Evolutionary conservation across 805 yeast species (phyloP).

Genomic region (Yamadazyma scolyti): DNA sequence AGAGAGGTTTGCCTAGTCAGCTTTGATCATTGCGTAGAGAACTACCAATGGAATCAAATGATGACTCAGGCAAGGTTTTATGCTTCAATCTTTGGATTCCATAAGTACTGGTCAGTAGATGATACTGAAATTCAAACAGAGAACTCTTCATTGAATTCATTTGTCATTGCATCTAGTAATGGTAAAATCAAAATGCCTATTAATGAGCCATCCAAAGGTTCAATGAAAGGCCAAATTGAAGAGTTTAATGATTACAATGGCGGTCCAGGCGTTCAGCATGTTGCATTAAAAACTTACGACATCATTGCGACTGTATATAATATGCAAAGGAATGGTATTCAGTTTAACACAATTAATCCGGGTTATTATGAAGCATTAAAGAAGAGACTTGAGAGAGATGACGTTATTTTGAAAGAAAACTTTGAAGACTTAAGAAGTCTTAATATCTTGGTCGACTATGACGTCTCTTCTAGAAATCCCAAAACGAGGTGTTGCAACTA

Average conservation of each 20-base stretch:
- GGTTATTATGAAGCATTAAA: constrained; percentile 53
- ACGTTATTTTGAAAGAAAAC: constrained; percentile 48
- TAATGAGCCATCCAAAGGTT: constrained; percentile 76
- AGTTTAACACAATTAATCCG: constrained; percentile 60
- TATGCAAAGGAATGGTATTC: constrained; percentile 61
- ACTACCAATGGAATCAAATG: constrained; percentile 69
- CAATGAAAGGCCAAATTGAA: constrained; percentile 70
- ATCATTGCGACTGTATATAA: constrained; percentile 54
- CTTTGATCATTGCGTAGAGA: constrained; percentile 82
- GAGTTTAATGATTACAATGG: constrained; percentile 71
- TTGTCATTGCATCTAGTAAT: constrained; percentile 70
- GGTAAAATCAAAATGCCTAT: constrained; percentile 74
- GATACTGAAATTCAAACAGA: constrained; percentile 71
- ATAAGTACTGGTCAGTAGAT: constrained; percentile 81
- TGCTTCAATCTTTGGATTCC: constrained; percentile 65
- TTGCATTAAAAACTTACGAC: constrained; percentile 64
- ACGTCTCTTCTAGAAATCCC: constrained; percentile 40
- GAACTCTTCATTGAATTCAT: constrained; percentile 64
- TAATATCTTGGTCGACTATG: constrained; percentile 72
- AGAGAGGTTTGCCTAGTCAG: constrained; percentile 27
- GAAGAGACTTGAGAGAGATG: constrained; percentile 41
- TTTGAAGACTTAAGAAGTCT: constrained; percentile 46
- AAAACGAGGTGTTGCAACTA: constrained; percentile 48
- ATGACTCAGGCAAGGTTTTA: constrained; percentile 55
- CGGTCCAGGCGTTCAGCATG: constrained; percentile 85